Evolutionary conservation across 148 eudicot genomes (phyloP).

Genomic region (Chenopodium berlandieri): DNA sequence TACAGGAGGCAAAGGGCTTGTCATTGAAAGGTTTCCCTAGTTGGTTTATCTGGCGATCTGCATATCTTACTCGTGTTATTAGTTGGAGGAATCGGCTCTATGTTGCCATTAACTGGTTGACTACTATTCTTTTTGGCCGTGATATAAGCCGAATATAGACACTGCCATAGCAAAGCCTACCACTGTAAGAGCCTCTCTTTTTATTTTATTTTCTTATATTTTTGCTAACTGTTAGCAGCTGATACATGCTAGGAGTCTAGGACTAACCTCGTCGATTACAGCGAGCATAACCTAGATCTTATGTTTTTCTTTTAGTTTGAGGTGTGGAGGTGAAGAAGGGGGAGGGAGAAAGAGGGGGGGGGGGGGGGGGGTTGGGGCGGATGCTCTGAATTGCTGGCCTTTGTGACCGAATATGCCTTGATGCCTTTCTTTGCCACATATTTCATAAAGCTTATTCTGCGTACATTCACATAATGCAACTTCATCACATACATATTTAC

Average conservation of each 20-base stretch:
- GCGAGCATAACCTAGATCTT: not conserved
- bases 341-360: too few relatives aligned
- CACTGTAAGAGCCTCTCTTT: slow-evolving; percentile 14
- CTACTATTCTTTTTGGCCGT: slow-evolving; percentile 90
- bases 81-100: slow-evolving; percentile 98
- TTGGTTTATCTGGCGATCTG: slow-evolving; percentile 96
- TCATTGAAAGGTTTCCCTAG: slow-evolving; percentile 80
- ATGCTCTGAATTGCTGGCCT: too few relatives aligned
- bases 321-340: too few relatives aligned
- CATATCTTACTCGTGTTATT: slow-evolving; percentile 87
- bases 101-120: slow-evolving; percentile 88
- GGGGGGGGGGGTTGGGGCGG: too few relatives aligned
- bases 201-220: too few relatives aligned
- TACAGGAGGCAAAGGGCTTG: slow-evolving; percentile 76
- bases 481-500: too few relatives aligned
- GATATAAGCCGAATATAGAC: slow-evolving; percentile 76
- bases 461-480: too few relatives aligned
- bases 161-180: not conserved
- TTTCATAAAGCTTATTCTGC: too few relatives aligned
- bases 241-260: not conserved
- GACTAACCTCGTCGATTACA: not conserved
- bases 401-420: too few relatives aligned
- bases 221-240: not conserved
- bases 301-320: too few relatives aligned
- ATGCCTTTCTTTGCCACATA: too few relatives aligned